Conservation (phyloP, 352 stramenopile genomes). For the Halophytophthora batemanensis region DNA sequence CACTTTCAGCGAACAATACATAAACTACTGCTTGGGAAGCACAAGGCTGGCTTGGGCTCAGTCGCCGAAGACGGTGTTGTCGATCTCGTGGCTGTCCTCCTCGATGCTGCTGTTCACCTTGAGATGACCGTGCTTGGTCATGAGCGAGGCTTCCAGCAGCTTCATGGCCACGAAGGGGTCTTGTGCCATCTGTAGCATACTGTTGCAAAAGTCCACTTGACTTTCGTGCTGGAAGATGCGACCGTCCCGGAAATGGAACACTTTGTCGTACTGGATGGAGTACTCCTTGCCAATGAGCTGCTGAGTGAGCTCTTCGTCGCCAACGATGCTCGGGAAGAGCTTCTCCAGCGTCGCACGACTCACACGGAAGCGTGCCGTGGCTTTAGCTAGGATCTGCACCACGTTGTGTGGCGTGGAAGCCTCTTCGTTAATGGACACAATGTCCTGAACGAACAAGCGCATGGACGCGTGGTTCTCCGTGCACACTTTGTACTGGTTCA, state of each 20-base stretch:
- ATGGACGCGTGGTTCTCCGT: slow-evolving; percentile 30
- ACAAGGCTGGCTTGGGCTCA: too few relatives aligned
- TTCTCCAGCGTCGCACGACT: slow-evolving; percentile 38
- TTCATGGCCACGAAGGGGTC: slow-evolving; percentile 54
- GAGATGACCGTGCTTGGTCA: slow-evolving; percentile 61
- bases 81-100: slow-evolving; percentile 39
- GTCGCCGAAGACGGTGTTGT: too few relatives aligned
- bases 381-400: slow-evolving; percentile 41
- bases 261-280: slow-evolving; percentile 63
- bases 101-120: slow-evolving; percentile 35
- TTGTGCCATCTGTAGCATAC: slow-evolving; percentile 48
- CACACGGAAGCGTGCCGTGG: slow-evolving; percentile 37
- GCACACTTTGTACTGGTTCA: slow-evolving; percentile 42
- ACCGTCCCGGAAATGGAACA: slow-evolving; percentile 54
- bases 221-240: slow-evolving; percentile 60
- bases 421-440: slow-evolving; percentile 25
- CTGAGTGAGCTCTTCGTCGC: slow-evolving; percentile 50
- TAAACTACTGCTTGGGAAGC: too few relatives aligned
- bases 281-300: slow-evolving; percentile 59
- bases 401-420: slow-evolving; percentile 11
- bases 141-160: slow-evolving; percentile 44
- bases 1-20: too few relatives aligned
- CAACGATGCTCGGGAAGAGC: slow-evolving; percentile 49
- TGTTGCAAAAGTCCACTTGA: slow-evolving; percentile 42
- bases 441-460: slow-evolving; percentile 22